Percentiles rank a stretch among this genome's conserved stretches.
phyloP scores from a whole-genome alignment of 2,329 filamentous ascomycete species.

The Botrytis sinoallii region DNA sequence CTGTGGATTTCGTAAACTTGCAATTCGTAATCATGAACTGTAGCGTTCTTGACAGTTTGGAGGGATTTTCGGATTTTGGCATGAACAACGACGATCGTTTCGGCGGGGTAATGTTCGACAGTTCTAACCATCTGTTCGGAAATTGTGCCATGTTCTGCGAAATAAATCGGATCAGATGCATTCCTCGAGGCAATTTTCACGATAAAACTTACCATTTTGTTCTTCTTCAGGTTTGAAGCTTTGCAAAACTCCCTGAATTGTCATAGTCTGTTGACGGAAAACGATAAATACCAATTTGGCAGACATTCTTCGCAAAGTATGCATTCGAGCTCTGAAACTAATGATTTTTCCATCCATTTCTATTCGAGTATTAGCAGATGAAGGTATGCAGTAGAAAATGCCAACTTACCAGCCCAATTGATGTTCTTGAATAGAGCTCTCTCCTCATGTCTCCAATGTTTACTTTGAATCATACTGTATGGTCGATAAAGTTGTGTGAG shows the following conservation, averaged over 20 bases:
- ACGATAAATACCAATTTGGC: conserved; percentile 80
- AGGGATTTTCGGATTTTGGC: conserved; percentile 72
- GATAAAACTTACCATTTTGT: conserved; percentile 26
- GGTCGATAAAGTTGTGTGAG: conserved; percentile 36
- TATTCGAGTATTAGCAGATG: conserved; percentile 20
- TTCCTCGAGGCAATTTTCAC: neutral
- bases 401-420: conserved; percentile 32
- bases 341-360: conserved; percentile 33
- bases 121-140: conserved; percentile 78
- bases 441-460: conserved; percentile 34
- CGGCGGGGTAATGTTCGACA: conserved; percentile 77
- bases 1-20: conserved; percentile 64
- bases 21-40: conserved; percentile 73
- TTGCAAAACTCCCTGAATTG: conserved; percentile 76
- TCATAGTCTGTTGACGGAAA: conserved; percentile 78
- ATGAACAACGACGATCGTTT: conserved; percentile 73
- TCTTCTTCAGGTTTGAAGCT: conserved; percentile 29
- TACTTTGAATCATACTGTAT: conserved; percentile 39
- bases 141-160: conserved; percentile 39
- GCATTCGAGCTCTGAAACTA: conserved; percentile 66
- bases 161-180: neutral
- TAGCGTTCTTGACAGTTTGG: conserved; percentile 71
- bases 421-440: conserved; percentile 36
- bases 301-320: conserved; percentile 78
- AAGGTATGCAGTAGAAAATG: no score